Evolutionary conservation across 768 basidiomycete genomes (phyloP).

Genomic region (Boletus edulis): DNA sequence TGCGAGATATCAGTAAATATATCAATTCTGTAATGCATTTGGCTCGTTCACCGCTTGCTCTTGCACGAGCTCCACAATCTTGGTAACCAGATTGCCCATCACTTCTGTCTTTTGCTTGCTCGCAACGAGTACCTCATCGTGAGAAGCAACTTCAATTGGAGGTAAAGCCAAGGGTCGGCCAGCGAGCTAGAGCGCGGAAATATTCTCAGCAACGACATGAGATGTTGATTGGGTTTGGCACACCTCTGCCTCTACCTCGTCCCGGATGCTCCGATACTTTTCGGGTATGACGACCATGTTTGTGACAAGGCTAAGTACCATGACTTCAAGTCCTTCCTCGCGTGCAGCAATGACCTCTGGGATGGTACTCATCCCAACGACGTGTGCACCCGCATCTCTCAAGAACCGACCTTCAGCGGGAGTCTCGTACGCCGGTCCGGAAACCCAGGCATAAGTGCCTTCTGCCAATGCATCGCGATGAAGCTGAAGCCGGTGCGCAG

Average conservation of each 20-base stretch:
- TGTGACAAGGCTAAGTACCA: slow-evolving; percentile 83
- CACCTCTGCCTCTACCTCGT: slow-evolving; percentile 78
- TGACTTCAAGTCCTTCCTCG: slow-evolving; percentile 70
- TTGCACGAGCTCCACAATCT: slow-evolving; percentile 49
- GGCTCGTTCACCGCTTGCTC: slow-evolving; percentile 11
- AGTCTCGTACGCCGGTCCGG: slow-evolving; percentile 88
- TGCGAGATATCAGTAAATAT: too few species aligned
- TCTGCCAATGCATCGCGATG: slow-evolving; percentile 60
- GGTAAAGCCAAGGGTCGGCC: slow-evolving; percentile 49
- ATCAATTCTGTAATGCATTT: background rate
- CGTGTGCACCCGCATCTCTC: slow-evolving; percentile 71
- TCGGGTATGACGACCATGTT: slow-evolving; percentile 79
- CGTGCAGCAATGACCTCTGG: slow-evolving; percentile 83
- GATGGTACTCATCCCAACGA: slow-evolving; percentile 94
- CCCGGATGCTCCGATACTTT: slow-evolving; percentile 63
- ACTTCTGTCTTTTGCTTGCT: slow-evolving; percentile 68
- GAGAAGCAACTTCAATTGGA: slow-evolving; percentile 54
- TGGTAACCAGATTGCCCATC: slow-evolving; percentile 68
- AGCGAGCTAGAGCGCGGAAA: slow-evolving; percentile 45
- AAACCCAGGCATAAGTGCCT: slow-evolving; percentile 88
- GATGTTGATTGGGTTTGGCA: slow-evolving; percentile 11
- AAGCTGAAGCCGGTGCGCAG: slow-evolving; percentile 61
- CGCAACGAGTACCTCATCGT: slow-evolving; percentile 72
- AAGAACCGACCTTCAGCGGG: slow-evolving; percentile 83
- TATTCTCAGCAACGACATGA: slow-evolving; percentile 1